phyloP scores from a whole-genome alignment of 352 stramenopile genomes.

The Phytophthora pinifolia region DNA sequence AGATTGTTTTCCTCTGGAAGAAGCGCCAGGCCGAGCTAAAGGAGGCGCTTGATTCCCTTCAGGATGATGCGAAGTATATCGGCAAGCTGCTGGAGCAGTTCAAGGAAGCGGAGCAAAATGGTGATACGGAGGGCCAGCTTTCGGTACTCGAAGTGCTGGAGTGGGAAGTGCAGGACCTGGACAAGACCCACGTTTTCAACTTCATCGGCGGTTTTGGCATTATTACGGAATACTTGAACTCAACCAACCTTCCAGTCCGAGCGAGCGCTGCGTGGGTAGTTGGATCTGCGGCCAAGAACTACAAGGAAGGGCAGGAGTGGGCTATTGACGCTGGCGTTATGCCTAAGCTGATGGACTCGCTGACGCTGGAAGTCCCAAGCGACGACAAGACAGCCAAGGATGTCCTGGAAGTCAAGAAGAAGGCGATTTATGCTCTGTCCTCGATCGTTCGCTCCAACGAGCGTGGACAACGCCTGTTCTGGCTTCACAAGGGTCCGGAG shows the following conservation, averaged over 20 bases:
- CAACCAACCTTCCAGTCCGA: slow-evolving; percentile 61
- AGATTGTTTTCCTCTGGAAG: slow-evolving; percentile 83
- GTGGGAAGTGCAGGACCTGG: slow-evolving; percentile 87
- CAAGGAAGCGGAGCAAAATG: slow-evolving; percentile 53
- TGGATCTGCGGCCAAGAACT: slow-evolving; percentile 82
- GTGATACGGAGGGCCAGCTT: slow-evolving; percentile 47
- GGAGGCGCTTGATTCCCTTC: slow-evolving; percentile 72
- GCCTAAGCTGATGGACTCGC: slow-evolving; percentile 63
- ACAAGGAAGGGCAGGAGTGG: slow-evolving; percentile 81
- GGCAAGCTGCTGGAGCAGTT: slow-evolving; percentile 75
- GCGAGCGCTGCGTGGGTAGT: slow-evolving; percentile 68
- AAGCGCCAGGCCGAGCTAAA: slow-evolving; percentile 81
- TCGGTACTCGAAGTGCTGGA: slow-evolving; percentile 70
- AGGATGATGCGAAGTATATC: slow-evolving; percentile 81
- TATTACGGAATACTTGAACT: slow-evolving; percentile 72
- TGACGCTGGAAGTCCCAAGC: slow-evolving; percentile 39
- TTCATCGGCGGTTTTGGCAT: slow-evolving; percentile 82
- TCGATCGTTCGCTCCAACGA: slow-evolving; percentile 69
- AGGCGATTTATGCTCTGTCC: slow-evolving; percentile 77
- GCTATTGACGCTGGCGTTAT: slow-evolving; percentile 72
- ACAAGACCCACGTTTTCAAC: slow-evolving; percentile 88
- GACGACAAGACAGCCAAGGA: slow-evolving; percentile 20
- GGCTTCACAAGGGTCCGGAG: slow-evolving; percentile 42
- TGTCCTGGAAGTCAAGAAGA: slow-evolving; percentile 81
- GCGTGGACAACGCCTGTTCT: slow-evolving; percentile 68